A percentile compares a stretch with the other conserved stretches of the same genome.
phyloP scores from a whole-genome alignment of 768 basidiomycete species.

The Collybia sordida region DNA sequence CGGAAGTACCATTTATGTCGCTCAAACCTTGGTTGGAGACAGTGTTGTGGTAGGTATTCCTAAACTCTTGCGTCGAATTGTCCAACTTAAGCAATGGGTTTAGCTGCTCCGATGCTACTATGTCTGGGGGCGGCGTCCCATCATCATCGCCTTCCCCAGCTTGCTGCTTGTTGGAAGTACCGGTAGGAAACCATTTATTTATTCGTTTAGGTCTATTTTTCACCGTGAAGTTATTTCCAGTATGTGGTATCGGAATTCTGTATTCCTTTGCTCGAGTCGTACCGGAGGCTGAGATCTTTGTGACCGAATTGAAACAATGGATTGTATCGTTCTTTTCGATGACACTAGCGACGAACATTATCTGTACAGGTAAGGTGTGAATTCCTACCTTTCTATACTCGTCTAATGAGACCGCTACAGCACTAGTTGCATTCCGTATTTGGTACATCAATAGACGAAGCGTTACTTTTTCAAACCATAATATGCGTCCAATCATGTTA shows the following conservation, averaged over 20 bases:
- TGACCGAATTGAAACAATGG: constrained; percentile 30
- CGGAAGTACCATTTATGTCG: constrained; percentile 33
- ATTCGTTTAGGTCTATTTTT: background rate
- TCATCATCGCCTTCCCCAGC: constrained; percentile 23
- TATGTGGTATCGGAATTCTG: constrained; percentile 27
- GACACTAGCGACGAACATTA: constrained; percentile 35
- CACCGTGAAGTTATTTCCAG: constrained; percentile 12
- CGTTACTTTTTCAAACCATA: constrained; percentile 18
- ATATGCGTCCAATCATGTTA: constrained; percentile 29
- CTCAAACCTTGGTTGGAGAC: constrained; percentile 38
- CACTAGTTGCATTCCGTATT: constrained; percentile 31
- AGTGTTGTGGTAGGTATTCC: constrained; percentile 27
- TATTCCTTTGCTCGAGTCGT: constrained; percentile 27
- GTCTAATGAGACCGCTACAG: constrained; percentile 9
- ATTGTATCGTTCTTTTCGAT: constrained; percentile 37
- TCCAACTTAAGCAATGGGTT: background rate
- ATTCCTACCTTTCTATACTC: background rate
- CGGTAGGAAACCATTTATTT: constrained; percentile 15
- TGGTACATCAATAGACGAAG: constrained; percentile 29
- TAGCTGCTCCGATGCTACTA: constrained; percentile 19
- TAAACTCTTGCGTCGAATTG: background rate
- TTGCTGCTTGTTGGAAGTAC: constrained; percentile 28
- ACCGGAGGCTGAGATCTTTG: constrained; percentile 29
- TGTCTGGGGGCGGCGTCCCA: constrained; percentile 26
- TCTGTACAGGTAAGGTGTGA: constrained; percentile 28